These are phyloP conservation scores for Chaetomium olivaceum DNA, from an alignment of 2,329 filamentous ascomycete genomes.

Conservation along the genomic window DNA sequence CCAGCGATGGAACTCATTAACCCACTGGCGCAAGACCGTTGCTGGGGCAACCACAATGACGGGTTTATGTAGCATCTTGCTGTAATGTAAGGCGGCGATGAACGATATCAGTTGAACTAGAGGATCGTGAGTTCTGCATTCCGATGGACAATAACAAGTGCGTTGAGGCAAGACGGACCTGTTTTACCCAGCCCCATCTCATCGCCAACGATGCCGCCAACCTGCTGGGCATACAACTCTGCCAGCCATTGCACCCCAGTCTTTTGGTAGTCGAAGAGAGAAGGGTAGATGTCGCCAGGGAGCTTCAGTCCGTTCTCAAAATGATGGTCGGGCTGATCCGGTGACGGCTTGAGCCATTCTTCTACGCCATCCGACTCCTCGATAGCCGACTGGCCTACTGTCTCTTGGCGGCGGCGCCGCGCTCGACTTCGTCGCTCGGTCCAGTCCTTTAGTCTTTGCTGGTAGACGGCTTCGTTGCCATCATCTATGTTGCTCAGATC, in stretches of 20 bases:
- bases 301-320: constrained; percentile 76
- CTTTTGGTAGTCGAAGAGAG: constrained; percentile 95
- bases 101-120: constrained; percentile 67
- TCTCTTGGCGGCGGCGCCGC: constrained; percentile 40
- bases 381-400: constrained; percentile 39
- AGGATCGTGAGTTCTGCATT: constrained; percentile 13
- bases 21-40: constrained; percentile 95
- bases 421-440: constrained; percentile 52
- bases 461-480: constrained; percentile 81
- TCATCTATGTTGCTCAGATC: constrained; percentile 72
- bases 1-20: constrained; percentile 97
- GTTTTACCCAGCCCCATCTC: constrained; percentile 99
- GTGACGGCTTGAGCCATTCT: constrained; percentile 86
- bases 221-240: constrained; percentile 84
- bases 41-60: constrained; percentile 91
- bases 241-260: constrained; percentile 96
- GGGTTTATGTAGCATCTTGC: constrained; percentile 77
- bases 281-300: constrained; percentile 89
- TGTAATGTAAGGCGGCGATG: constrained; percentile 88
- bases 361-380: constrained; percentile 56
- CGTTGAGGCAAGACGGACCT: constrained; percentile 28
- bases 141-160: neutral
- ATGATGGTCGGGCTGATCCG: constrained; percentile 72
- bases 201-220: constrained; percentile 93
- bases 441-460: constrained; percentile 75